A percentile compares a stretch with the other conserved stretches of the same genome.
Conservation (phyloP, 441 rosid species). For the Corymbia calophylla region DNA sequence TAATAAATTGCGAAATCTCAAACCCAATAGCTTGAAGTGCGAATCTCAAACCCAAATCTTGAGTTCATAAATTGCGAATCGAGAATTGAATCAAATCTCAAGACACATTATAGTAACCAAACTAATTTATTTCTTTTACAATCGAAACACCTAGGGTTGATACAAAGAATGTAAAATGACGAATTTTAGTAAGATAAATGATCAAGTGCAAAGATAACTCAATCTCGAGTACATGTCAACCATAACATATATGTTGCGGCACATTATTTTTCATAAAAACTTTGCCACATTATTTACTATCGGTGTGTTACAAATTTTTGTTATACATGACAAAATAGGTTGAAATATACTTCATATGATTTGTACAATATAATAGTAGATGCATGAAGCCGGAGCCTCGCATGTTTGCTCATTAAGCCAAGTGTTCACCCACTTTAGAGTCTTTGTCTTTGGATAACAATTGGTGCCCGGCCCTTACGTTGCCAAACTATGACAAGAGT, state of each 20-base stretch:
- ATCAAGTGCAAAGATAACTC: neutral
- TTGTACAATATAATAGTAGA: neutral
- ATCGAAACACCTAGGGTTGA: neutral
- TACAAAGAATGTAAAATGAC: neutral
- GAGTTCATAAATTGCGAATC: neutral
- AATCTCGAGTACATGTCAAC: neutral
- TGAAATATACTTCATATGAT: neutral
- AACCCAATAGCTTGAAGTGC: accelerated
- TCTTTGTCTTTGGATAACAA: neutral
- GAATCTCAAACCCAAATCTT: neutral
- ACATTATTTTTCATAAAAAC: neutral
- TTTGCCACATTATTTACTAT: neutral
- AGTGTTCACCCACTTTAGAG: neutral
- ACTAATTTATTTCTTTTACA: accelerated
- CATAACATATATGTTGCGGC: neutral
- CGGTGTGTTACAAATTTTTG: neutral
- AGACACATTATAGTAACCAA: accelerated
- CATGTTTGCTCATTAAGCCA: no score
- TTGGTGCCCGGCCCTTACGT: neutral
- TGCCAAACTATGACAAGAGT: neutral
- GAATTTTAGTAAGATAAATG: neutral
- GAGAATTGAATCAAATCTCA: neutral
- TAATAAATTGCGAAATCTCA: neutral
- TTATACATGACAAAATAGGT: neutral
- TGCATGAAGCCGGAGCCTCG: neutral